Base-by-base conservation (phyloP, 2,329 filamentous ascomycete species). In the Hymenoscyphus occultus region DNA sequence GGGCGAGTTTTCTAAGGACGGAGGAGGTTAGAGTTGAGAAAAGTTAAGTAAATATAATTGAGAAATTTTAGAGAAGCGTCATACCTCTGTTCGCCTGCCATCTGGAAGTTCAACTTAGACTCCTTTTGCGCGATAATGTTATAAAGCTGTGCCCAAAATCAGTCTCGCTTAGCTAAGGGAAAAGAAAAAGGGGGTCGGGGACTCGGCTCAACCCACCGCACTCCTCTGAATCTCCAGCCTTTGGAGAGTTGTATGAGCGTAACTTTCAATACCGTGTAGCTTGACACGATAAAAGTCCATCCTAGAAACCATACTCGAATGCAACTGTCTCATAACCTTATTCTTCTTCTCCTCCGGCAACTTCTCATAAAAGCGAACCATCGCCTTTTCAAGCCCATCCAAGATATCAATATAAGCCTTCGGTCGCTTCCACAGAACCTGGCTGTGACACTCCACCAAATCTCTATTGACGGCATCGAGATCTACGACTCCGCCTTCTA, bases 51-150 rank as follows among this genome's bases (percentile, higher is more conserved):
- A 12, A 28, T 28, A 28, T 3, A 28, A 28, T 28, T 28, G 2
- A 3, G 35, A 6, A 10, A 35, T 35, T 4, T 35, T 7, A 2
- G 16, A 5, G 5, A 9, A 19, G n/a, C 7, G 5, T 10, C n/a
- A 6, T 48, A 48, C 45, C 45, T 73, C 56, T 82, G 79, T 48
- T 81, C 77, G 1, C 74, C 75, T 28, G 77, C 77, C 39, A 81
- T 88, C 73, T 87, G 81, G 59, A 89, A 82, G 70, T 86, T 87
- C 64, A 89, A 80, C 66, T 86, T 84, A 5, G 84, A 86, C 73
- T 88, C 86, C 62, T 85, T 84, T 76, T 88, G 86, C 3, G 85
- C 84, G 73, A 88, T 87, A 74, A 88, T 86, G 74, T 88, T 88
- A 75, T 88, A 88, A 7, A 89, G 77, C 85, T 87, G 64, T 12